These are phyloP conservation scores for Vachellia pachyceras DNA, from an alignment of 306 rosid genomes.

Conservation along the genomic window DNA sequence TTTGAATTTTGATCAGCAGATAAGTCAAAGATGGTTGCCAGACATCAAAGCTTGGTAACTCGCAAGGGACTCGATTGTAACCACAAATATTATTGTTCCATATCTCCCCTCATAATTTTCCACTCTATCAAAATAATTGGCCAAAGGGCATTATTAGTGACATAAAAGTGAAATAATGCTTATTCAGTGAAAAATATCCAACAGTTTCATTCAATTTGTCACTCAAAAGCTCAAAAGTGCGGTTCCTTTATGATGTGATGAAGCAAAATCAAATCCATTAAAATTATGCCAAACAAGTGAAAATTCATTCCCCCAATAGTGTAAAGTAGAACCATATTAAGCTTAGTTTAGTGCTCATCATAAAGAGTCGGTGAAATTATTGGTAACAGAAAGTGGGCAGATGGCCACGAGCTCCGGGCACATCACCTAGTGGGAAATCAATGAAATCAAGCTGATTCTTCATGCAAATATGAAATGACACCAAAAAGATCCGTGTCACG, in stretches of 20 bases:
- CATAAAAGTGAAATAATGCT: slow-evolving; percentile 10
- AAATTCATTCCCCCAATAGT: slow-evolving; percentile 42
- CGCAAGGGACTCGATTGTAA: slow-evolving; percentile 18
- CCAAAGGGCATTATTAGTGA: slow-evolving; percentile 15
- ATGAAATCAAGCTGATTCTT: slow-evolving; percentile 43
- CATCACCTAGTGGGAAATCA: slow-evolving; percentile 30
- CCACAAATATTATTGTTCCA: slow-evolving; percentile 10
- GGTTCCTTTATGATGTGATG: slow-evolving; percentile 38
- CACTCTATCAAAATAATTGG: slow-evolving; percentile 16
- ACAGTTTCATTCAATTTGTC: slow-evolving; percentile 26
- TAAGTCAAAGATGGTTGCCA: slow-evolving; percentile 33
- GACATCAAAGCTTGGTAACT: slow-evolving; percentile 11
- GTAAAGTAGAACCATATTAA: slow-evolving; percentile 32
- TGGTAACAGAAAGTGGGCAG: slow-evolving; percentile 40
- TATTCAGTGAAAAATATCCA: slow-evolving; percentile 17
- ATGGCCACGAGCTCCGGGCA: slow-evolving; percentile 40
- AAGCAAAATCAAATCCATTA: slow-evolving; percentile 38
- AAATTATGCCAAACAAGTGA: slow-evolving; percentile 41
- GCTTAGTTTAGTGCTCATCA: slow-evolving; percentile 35
- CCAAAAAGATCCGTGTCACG: slow-evolving; percentile 46
- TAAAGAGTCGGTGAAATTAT: slow-evolving; percentile 34
- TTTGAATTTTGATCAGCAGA: slow-evolving; percentile 23
- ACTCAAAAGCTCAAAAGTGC: slow-evolving; percentile 28
- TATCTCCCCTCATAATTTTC: slow-evolving; percentile 24
- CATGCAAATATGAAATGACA: slow-evolving; percentile 45